Conservation (phyloP, 306 rosid species). For the Casuarina cunninghamiana region DNA sequence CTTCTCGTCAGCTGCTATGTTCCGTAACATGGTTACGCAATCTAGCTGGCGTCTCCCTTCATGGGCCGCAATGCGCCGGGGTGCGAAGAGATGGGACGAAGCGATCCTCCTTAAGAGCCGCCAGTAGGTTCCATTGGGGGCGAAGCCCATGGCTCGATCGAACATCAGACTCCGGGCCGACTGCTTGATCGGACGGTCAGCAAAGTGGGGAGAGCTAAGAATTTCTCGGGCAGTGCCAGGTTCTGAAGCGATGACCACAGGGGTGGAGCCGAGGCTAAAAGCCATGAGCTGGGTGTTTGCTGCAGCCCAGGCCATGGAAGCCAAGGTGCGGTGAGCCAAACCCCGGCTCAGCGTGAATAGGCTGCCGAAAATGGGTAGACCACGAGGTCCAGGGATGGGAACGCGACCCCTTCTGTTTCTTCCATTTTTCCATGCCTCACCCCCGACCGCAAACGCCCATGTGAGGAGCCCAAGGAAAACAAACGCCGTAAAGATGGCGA, state of each 20-base stretch:
- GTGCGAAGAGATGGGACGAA: constrained; percentile 52
- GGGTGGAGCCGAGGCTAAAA: constrained; percentile 56
- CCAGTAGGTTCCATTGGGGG: constrained; percentile 60
- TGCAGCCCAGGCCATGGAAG: constrained; percentile 38
- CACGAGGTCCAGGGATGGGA: constrained; percentile 42
- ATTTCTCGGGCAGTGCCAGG: constrained; percentile 46
- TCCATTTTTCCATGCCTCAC: constrained; percentile 56
- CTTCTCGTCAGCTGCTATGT: constrained; percentile 27
- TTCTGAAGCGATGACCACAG: constrained; percentile 48
- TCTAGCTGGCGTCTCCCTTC: constrained; percentile 41
- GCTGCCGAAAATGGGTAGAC: constrained; percentile 47
- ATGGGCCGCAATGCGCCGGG: constrained; percentile 46
- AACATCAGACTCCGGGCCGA: constrained; percentile 55
- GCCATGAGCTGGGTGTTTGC: constrained; percentile 43
- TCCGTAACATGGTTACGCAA: constrained; percentile 38
- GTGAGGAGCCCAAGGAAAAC: constrained; percentile 25
- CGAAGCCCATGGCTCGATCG: constrained; percentile 61
- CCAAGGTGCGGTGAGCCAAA: constrained; percentile 50
- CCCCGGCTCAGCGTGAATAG: constrained; percentile 42
- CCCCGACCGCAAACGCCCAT: constrained; percentile 44
- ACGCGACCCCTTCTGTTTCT: constrained; percentile 30
- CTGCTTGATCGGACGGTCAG: constrained; percentile 54
- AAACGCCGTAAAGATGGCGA: constrained; percentile 15
- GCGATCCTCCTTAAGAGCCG: constrained; percentile 48
- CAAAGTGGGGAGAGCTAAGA: constrained; percentile 46